Conservation (phyloP, 768 basidiomycete species). For the Megacollybia marginata region DNA sequence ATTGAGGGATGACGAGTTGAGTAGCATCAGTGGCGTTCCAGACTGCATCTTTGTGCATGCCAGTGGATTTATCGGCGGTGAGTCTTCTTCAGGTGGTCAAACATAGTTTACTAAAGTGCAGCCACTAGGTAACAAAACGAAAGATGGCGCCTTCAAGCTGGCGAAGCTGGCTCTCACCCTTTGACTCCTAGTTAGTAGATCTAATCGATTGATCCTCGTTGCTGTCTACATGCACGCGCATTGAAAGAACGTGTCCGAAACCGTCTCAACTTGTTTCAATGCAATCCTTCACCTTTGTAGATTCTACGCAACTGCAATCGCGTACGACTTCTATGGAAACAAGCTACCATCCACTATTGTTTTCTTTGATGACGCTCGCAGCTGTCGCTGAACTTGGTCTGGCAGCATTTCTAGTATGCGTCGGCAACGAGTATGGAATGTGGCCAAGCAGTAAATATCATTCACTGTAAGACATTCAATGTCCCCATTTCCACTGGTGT, state of each 20-base stretch:
- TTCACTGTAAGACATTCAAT: conserved; percentile 40
- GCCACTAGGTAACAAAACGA: conserved; percentile 73
- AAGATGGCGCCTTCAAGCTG: conserved; percentile 78
- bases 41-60: conserved; percentile 93
- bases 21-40: conserved; percentile 62
- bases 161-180: conserved; percentile 58
- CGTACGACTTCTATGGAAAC: conserved; percentile 30
- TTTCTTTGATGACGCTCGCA: conserved; percentile 56
- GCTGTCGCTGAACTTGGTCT: conserved; percentile 71
- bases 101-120: conserved; percentile 1
- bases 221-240: too few species aligned
- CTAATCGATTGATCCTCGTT: too few species aligned
- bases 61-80: conserved; percentile 94
- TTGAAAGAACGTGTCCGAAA: too few species aligned
- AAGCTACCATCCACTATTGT: conserved; percentile 56
- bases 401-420: conserved; percentile 64
- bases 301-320: too few species aligned
- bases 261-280: too few species aligned
- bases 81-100: conserved; percentile 12
- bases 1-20: conserved; percentile 76
- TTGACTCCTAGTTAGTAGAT: conserved; percentile 1
- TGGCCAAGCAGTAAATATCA: conserved; percentile 62
- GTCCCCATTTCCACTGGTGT: conserved; percentile 5
- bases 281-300: too few species aligned
- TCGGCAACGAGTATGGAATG: conserved; percentile 53